Percentiles rank a stretch among this genome's conserved stretches.
phyloP scores from a whole-genome alignment of 805 yeast species.

The Starmerella kuoi region DNA sequence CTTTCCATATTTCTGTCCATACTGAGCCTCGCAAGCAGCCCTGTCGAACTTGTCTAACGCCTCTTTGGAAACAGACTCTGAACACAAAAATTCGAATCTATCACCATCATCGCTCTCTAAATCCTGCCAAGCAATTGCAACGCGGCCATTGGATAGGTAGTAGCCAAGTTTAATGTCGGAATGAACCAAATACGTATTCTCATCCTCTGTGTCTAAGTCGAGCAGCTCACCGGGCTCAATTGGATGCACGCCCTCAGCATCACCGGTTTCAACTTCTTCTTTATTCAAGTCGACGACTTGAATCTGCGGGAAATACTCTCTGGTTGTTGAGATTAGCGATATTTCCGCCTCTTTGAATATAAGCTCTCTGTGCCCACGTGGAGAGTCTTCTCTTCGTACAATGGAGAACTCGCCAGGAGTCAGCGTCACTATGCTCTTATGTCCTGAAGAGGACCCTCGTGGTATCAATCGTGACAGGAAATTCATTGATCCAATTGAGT shows the following conservation, averaged over 20 bases:
- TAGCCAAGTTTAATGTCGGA: constrained; percentile 47
- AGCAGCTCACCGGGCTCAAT: constrained; percentile 34
- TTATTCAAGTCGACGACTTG: constrained; percentile 55
- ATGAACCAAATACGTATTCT: constrained; percentile 51
- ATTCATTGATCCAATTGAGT: constrained; percentile 25
- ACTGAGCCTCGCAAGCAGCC: constrained; percentile 55
- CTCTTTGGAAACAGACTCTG: constrained; percentile 36
- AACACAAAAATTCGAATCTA: constrained; percentile 65
- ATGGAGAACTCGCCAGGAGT: constrained; percentile 72
- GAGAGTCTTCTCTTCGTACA: constrained; percentile 62
- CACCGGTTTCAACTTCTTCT: constrained; percentile 42
- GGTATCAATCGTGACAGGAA: constrained; percentile 18
- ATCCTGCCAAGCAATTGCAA: constrained; percentile 69
- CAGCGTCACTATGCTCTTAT: constrained; percentile 49
- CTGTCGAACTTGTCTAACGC: constrained; percentile 50
- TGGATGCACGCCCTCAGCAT: constrained; percentile 1
- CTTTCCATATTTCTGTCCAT: constrained; percentile 57
- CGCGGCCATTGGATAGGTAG: constrained; percentile 41
- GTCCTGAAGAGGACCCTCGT: constrained; percentile 9
- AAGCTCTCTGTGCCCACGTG: constrained; percentile 70
- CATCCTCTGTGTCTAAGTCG: constrained; percentile 21
- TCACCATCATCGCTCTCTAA: constrained; percentile 79
- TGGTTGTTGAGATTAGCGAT: constrained; percentile 53
- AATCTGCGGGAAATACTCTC: constrained; percentile 55
- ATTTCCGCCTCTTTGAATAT: constrained; percentile 67